Percentiles rank a stretch among this genome's conserved stretches.
Evolutionary conservation across 2,329 filamentous ascomycete genomes (phyloP).

Genomic region (Aspergillus hiratsukae): DNA sequence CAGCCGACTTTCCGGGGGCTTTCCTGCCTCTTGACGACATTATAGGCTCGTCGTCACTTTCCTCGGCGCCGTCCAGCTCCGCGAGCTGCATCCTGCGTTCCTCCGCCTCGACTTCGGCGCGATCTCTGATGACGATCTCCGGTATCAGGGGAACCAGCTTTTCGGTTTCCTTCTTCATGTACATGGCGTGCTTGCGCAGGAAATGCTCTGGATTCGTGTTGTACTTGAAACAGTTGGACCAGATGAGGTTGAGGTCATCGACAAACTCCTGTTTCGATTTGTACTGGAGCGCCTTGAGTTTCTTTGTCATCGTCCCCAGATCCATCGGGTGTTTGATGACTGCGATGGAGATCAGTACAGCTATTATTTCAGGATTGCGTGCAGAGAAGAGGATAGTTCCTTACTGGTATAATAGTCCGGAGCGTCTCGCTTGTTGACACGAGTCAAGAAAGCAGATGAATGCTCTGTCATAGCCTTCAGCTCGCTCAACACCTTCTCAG

Average conservation of each 20-base stretch:
- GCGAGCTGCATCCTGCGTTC: constrained; percentile 74
- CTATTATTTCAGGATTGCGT: background rate
- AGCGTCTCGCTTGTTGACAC: constrained; percentile 94
- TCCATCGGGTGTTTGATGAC: constrained; percentile 98
- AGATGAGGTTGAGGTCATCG: constrained; percentile 87
- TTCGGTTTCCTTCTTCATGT: constrained; percentile 96
- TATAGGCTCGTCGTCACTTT: constrained; percentile 95
- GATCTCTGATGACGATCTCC: constrained; percentile 82
- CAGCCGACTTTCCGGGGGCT: constrained; percentile 68
- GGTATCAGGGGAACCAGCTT: constrained; percentile 94
- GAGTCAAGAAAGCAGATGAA: constrained; percentile 88
- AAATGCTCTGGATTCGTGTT: constrained; percentile 87
- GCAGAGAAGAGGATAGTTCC: constrained; percentile 24
- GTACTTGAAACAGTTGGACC: constrained; percentile 94
- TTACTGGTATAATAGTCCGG: constrained; percentile 91
- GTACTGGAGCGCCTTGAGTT: constrained; percentile 74
- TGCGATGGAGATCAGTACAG: constrained; percentile 36
- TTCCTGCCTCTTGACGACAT: constrained; percentile 95
- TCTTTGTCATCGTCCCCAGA: constrained; percentile 96
- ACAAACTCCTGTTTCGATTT: constrained; percentile 95
- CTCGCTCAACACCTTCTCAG: constrained; percentile 95
- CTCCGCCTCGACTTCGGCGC: constrained; percentile 89
- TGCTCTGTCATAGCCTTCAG: constrained; percentile 97
- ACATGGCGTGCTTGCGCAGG: constrained; percentile 84
- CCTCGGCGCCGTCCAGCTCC: constrained; percentile 77